Evolutionary conservation across 768 basidiomycete genomes (phyloP).

Genomic region (Boletus patriciae): DNA sequence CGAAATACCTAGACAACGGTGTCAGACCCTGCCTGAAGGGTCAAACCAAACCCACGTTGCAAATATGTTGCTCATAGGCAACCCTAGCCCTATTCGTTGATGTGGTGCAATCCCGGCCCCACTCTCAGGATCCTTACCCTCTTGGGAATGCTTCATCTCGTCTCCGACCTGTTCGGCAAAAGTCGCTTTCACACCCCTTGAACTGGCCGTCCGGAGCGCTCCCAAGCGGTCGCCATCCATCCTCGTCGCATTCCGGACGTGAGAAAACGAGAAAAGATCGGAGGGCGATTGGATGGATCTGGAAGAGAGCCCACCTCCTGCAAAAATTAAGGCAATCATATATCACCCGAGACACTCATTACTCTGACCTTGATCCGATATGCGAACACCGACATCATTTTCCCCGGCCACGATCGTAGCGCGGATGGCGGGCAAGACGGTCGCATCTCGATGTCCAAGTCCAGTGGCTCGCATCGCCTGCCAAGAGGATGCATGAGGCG

Average conservation of each 20-base stretch:
- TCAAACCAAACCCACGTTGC: conserved; percentile 56
- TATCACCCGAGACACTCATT: not conserved
- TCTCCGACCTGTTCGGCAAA: conserved; percentile 71
- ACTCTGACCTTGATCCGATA: conserved; percentile 82
- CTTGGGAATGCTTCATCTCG: conserved; percentile 24
- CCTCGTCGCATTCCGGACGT: conserved; percentile 71
- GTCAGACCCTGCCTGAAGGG: not conserved
- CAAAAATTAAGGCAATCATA: conserved; percentile 7
- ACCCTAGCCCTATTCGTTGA: conserved; percentile 73
- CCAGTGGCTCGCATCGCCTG: conserved; percentile 75
- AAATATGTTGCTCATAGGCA: conserved; percentile 89
- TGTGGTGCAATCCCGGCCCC: conserved; percentile 51
- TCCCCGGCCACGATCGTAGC: conserved; percentile 76
- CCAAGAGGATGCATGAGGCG: not conserved
- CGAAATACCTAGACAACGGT: conserved; percentile 61
- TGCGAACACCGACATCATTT: conserved; percentile 74
- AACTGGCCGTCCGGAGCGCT: conserved; percentile 63
- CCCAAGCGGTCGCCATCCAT: conserved; percentile 66
- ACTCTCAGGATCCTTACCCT: conserved; percentile 39
- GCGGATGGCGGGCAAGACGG: conserved; percentile 57
- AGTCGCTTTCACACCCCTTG: conserved; percentile 69
- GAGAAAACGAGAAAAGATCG: conserved; percentile 89
- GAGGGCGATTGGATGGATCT: conserved; percentile 59
- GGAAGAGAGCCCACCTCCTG: conserved; percentile 71
- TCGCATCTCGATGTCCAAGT: conserved; percentile 44